A percentile compares a stretch with the other conserved stretches of the same genome.
phyloP scores from a whole-genome alignment of 495 filamentous ascomycete species.

The Annulohypoxylon moriforme region DNA sequence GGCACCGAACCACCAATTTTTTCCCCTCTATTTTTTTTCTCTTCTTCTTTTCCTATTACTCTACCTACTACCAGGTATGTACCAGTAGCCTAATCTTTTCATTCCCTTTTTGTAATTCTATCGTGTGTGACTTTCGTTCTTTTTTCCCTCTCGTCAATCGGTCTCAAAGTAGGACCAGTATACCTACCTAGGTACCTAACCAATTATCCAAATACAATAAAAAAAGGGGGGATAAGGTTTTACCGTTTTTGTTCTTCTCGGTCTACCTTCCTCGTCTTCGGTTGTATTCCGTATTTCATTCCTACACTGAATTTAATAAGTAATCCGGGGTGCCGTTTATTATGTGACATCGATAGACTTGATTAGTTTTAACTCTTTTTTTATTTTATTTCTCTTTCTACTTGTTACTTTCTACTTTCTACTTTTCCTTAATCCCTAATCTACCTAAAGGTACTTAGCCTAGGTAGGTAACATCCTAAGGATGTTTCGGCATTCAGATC shows the following conservation, averaged over 20 bases:
- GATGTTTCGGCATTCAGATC: slow-evolving; percentile 34
- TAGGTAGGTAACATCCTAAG: slow-evolving; percentile 37
- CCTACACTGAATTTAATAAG: slow-evolving; percentile 30
- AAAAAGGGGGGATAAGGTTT: background rate
- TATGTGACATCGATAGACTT: slow-evolving; percentile 28
- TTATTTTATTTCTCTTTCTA: background rate
- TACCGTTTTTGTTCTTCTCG: slow-evolving; percentile 36
- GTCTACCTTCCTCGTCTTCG: slow-evolving; percentile 33
- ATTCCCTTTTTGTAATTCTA: background rate
- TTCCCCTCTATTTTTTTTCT: slow-evolving; percentile 19
- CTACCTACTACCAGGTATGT: too few relatives aligned
- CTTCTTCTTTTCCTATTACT: background rate
- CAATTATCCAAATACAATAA: slow-evolving; percentile 2
- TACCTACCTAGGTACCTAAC: too few relatives aligned
- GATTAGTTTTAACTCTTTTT: background rate
- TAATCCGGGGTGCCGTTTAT: slow-evolving; percentile 11
- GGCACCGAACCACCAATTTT: slow-evolving; percentile 32
- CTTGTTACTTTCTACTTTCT: too few relatives aligned
- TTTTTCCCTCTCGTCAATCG: background rate
- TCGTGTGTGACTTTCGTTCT: background rate
- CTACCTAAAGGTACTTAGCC: slow-evolving; percentile 18
- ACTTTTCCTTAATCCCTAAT: slow-evolving; percentile 13
- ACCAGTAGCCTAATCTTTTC: slow-evolving; percentile 3
- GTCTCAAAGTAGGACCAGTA: background rate
- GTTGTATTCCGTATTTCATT: slow-evolving; percentile 30